Conservation (phyloP, 148 eudicot genomes). For the Pouteria glomerata region DNA sequence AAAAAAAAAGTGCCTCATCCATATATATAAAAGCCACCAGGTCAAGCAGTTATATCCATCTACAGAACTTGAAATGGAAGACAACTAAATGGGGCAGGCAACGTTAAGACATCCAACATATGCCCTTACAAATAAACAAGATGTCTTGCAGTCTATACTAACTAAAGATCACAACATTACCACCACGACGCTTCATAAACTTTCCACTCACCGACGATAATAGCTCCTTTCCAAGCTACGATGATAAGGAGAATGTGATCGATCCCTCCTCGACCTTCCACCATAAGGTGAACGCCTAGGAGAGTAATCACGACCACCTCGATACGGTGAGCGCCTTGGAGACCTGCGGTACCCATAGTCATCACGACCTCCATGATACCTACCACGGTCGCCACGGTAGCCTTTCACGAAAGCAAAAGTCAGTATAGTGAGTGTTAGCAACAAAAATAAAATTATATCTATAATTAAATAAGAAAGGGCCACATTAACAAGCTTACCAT, state of each 20-base stretch:
- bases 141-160: not conserved
- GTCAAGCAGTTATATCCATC: not conserved
- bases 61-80: not conserved
- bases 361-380: slow-evolving; percentile 75
- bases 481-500: slow-evolving; percentile 29
- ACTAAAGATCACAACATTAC: not conserved
- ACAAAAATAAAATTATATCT: too few relatives aligned
- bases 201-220: slow-evolving; percentile 39
- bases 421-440: too few relatives aligned
- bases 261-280: slow-evolving; percentile 87
- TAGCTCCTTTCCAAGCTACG: slow-evolving; percentile 67
- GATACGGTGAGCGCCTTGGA: slow-evolving; percentile 83
- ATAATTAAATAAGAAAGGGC: not conserved
- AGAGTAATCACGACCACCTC: slow-evolving; percentile 79
- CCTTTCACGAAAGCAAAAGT: slow-evolving; percentile 29
- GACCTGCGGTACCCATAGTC: slow-evolving; percentile 81
- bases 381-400: slow-evolving; percentile 58
- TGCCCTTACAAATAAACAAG: not conserved
- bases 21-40: not conserved
- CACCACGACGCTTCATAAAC: not conserved
- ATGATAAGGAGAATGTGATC: slow-evolving; percentile 88
- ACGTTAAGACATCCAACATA: not conserved
- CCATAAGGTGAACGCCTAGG: slow-evolving; percentile 72
- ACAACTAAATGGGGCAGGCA: not conserved
- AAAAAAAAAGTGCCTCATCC: too few relatives aligned